Percentiles rank a stretch among this genome's conserved stretches.
Evolutionary conservation across 768 basidiomycete species (phyloP).

Genomic region (Tulasnella sp.): DNA sequence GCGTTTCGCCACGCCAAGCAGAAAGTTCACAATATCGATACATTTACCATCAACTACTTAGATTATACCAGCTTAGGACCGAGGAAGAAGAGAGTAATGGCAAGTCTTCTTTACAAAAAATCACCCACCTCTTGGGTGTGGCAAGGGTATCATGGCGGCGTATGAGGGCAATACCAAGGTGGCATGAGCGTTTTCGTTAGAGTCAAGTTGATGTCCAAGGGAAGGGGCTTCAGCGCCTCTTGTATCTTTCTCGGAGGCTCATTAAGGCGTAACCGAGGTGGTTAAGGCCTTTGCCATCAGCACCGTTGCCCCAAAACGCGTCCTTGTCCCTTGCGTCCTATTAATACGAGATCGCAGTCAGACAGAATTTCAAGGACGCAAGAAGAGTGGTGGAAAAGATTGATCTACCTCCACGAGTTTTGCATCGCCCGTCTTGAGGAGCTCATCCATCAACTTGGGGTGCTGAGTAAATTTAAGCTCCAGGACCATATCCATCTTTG

Average conservation of each 20-base stretch:
- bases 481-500: slow-evolving; percentile 24
- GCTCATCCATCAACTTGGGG: background rate
- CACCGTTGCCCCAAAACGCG: slow-evolving; percentile 63
- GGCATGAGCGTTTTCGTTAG: background rate
- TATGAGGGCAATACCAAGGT: background rate
- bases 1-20: background rate
- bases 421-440: slow-evolving; percentile 19
- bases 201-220: background rate
- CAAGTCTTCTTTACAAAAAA: background rate
- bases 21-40: background rate
- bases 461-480: slow-evolving; percentile 19
- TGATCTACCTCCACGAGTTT: slow-evolving; percentile 13
- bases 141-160: background rate
- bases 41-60: background rate
- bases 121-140: background rate
- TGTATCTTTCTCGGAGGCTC: slow-evolving; percentile 43
- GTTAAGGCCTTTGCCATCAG: slow-evolving; percentile 57
- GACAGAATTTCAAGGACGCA: background rate
- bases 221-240: background rate
- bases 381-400: background rate
- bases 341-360: background rate
- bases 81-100: background rate
- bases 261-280: slow-evolving; percentile 59
- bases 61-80: background rate
- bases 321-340: slow-evolving; percentile 37